A percentile compares a stretch with the other conserved stretches of the same genome.
phyloP scores from a whole-genome alignment of 1,139 yeast species.

The Kodamaea ohmeri region DNA sequence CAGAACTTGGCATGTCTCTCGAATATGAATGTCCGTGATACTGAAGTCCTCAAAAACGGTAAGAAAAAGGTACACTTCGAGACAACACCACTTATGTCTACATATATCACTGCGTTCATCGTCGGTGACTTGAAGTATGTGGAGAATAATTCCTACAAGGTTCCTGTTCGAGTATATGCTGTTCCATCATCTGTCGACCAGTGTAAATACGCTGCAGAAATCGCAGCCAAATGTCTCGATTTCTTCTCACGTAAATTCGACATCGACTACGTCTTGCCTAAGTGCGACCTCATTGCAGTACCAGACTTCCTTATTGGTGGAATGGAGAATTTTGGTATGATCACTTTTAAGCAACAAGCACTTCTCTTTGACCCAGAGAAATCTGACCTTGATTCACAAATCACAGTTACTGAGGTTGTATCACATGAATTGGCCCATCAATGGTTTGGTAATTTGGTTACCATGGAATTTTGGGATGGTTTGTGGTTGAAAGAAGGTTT shows the following conservation, averaged over 20 bases:
- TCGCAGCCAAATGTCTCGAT: conserved; percentile 51
- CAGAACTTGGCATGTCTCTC: conserved; percentile 64
- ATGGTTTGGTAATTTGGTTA: conserved; percentile 62
- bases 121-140: conserved; percentile 35
- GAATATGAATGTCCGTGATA: conserved; percentile 70
- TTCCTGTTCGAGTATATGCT: conserved; percentile 54
- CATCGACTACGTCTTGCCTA: conserved; percentile 58
- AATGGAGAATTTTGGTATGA: conserved; percentile 62
- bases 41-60: conserved; percentile 40
- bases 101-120: conserved; percentile 28
- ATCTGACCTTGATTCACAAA: conserved; percentile 43
- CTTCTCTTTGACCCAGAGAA: conserved; percentile 46
- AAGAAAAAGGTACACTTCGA: conserved; percentile 51
- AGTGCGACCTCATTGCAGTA: conserved; percentile 55
- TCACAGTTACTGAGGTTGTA: conserved; percentile 57
- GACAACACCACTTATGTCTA: conserved; percentile 22
- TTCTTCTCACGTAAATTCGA: conserved; percentile 52
- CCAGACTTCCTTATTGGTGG: conserved; percentile 60
- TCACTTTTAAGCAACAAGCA: conserved; percentile 54
- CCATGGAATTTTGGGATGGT: conserved; percentile 67
- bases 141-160: conserved; percentile 27
- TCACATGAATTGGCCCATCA: conserved; percentile 63
- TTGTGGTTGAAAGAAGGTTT: conserved; percentile 64
- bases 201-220: conserved; percentile 49
- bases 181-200: conserved; percentile 50